These are phyloP conservation scores for Kodamaea anthophila DNA, from an alignment of 1,139 yeast species.

Conservation along the genomic window DNA sequence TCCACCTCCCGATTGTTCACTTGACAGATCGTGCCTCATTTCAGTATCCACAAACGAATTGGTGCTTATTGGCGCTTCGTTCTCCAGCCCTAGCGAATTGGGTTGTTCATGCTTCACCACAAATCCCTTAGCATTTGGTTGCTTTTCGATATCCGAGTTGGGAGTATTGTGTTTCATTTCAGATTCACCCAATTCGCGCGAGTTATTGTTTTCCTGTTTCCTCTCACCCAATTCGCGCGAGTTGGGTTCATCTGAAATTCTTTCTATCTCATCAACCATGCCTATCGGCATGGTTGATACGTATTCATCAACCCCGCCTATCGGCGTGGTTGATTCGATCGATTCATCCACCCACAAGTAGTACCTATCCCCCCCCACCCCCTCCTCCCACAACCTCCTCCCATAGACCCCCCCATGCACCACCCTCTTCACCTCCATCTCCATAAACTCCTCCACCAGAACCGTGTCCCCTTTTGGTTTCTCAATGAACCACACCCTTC, in stretches of 20 bases:
- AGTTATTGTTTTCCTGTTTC: neutral
- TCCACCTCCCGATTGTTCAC: too few species aligned
- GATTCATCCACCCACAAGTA: conserved; percentile 30
- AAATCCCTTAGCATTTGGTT: too few species aligned
- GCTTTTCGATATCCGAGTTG: too few species aligned
- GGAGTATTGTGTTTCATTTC: too few species aligned
- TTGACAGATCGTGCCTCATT: too few species aligned
- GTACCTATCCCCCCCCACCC: conserved; percentile 21
- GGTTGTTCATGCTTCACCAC: neutral
- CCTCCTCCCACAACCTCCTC: conserved; percentile 26
- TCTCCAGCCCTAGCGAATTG: too few species aligned
- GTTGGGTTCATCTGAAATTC: neutral
- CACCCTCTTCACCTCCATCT: conserved; percentile 25
- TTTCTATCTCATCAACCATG: conserved; percentile 1
- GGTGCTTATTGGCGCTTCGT: too few species aligned
- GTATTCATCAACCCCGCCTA: conserved; percentile 1
- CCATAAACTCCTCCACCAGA: conserved; percentile 24
- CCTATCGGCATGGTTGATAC: too few species aligned
- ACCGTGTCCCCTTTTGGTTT: conserved; percentile 21
- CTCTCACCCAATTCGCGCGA: neutral
- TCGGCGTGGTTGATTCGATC: too few species aligned
- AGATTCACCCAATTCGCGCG: neutral
- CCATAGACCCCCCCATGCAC: conserved; percentile 22
- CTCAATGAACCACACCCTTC: conserved; percentile 37
- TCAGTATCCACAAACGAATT: too few species aligned